Conservation (phyloP, 768 basidiomycete species). For the Strobilomyces echinocephalus region DNA sequence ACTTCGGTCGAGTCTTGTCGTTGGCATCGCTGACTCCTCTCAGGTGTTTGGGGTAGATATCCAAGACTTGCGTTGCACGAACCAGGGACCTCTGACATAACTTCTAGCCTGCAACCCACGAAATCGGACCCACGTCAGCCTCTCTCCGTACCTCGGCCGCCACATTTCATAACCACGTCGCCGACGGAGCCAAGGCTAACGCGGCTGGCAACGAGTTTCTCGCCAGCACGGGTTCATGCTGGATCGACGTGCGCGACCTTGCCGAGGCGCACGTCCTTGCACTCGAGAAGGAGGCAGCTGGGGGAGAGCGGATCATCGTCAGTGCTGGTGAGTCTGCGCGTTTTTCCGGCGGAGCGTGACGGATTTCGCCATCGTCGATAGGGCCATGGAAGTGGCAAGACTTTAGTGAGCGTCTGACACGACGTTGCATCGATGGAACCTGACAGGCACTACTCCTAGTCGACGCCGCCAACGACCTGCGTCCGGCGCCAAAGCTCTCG, state of each 20-base stretch:
- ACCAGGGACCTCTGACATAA: too few relatives aligned
- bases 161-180: slow-evolving; percentile 32
- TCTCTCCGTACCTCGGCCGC: slow-evolving; percentile 39
- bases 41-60: too few relatives aligned
- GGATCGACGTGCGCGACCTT: slow-evolving; percentile 50
- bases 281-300: too few relatives aligned
- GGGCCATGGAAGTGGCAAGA: slow-evolving; percentile 31
- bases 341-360: background rate
- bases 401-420: slow-evolving; percentile 25
- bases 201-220: background rate
- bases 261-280: slow-evolving; percentile 45
- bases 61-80: too few relatives aligned
- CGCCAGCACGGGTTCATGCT: too few relatives aligned
- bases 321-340: slow-evolving; percentile 10
- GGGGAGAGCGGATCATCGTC: slow-evolving; percentile 52
- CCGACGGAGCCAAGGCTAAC: slow-evolving; percentile 18
- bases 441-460: slow-evolving; percentile 31
- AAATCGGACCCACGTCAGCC: slow-evolving; percentile 22
- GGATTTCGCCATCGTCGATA: background rate
- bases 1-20: too few relatives aligned
- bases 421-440: background rate
- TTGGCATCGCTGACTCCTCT: too few relatives aligned
- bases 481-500: slow-evolving; percentile 29
- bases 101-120: too few relatives aligned
- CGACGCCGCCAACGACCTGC: slow-evolving; percentile 34